These are phyloP conservation scores for Infundibulicybe gibba DNA, from an alignment of 768 basidiomycete genomes.

Conservation along the genomic window DNA sequence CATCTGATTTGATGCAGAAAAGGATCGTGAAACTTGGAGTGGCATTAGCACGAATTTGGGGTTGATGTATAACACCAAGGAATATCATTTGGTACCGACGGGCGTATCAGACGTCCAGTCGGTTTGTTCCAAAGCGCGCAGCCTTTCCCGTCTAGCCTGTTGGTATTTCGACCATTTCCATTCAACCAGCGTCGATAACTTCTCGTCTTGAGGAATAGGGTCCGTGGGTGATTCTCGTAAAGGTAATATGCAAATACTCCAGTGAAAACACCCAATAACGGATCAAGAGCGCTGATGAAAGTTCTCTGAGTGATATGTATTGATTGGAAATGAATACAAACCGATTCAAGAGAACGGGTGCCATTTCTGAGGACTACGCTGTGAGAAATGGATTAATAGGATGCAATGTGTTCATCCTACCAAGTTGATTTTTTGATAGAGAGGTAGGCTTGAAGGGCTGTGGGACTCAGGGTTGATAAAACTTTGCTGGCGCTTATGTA, in stretches of 20 bases:
- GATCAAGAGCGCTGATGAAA: constrained; percentile 56
- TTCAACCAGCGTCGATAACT: constrained; percentile 46
- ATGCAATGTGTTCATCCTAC: too few relatives aligned
- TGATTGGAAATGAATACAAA: too few relatives aligned
- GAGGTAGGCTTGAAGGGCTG: too few relatives aligned
- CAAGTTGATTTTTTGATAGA: too few relatives aligned
- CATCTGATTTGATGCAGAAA: too few relatives aligned
- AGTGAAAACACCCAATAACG: constrained; percentile 73
- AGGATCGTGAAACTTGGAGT: too few relatives aligned
- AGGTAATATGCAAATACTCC: constrained; percentile 78
- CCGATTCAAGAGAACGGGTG: background rate
- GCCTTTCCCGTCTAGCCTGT: constrained; percentile 18
- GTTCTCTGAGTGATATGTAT: constrained; percentile 11
- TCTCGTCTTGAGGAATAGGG: constrained; percentile 51
- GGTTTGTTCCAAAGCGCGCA: constrained; percentile 45
- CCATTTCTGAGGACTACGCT: constrained; percentile 1
- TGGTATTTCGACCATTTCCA: constrained; percentile 67
- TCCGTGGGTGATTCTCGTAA: constrained; percentile 77
- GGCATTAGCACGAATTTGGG: too few relatives aligned
- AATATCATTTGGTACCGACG: too few relatives aligned
- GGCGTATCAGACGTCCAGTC: constrained; percentile 20
- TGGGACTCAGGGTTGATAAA: background rate
- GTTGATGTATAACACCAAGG: too few relatives aligned
- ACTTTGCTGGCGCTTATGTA: too few relatives aligned
- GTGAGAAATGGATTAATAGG: too few relatives aligned